phyloP scores from a whole-genome alignment of 2,329 filamentous ascomycete species.

The Emmonsia crescens region DNA sequence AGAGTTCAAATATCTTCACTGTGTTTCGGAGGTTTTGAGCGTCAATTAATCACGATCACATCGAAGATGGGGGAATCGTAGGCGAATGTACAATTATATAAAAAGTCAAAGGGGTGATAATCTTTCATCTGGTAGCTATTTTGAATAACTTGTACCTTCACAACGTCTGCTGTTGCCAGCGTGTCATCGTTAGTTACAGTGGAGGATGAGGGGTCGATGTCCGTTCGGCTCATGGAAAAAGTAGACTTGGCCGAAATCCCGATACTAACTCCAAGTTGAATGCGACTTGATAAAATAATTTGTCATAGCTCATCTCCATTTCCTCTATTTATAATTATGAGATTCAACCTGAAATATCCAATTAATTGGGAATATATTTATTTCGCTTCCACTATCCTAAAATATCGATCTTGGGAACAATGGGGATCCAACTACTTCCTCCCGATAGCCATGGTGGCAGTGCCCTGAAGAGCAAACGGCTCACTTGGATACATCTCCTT shows the following conservation, averaged over 20 bases:
- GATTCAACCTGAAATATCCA: too few relatives aligned
- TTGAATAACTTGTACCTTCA: not conserved
- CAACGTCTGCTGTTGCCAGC: not conserved
- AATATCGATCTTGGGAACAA: not conserved
- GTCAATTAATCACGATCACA: not conserved
- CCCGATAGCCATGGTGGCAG: not conserved
- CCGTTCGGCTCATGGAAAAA: not conserved
- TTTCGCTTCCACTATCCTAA: not conserved
- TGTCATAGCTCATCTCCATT: too few relatives aligned
- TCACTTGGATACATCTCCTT: not conserved
- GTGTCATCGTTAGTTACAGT: not conserved
- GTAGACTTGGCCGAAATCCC: not conserved
- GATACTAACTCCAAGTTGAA: not conserved
- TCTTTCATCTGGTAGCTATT: not conserved
- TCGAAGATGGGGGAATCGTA: not conserved
- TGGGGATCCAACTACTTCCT: not conserved
- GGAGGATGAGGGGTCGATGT: not conserved
- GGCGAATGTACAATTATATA: not conserved
- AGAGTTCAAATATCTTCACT: too few relatives aligned
- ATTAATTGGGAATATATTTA: not conserved
- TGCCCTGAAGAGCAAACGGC: not conserved
- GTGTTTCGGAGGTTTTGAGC: not conserved
- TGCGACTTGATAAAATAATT: not conserved
- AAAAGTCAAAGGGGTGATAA: not conserved
- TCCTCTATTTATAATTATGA: too few relatives aligned